phyloP scores from a whole-genome alignment of 129 eudicot species.

The Lonicera japonica region DNA sequence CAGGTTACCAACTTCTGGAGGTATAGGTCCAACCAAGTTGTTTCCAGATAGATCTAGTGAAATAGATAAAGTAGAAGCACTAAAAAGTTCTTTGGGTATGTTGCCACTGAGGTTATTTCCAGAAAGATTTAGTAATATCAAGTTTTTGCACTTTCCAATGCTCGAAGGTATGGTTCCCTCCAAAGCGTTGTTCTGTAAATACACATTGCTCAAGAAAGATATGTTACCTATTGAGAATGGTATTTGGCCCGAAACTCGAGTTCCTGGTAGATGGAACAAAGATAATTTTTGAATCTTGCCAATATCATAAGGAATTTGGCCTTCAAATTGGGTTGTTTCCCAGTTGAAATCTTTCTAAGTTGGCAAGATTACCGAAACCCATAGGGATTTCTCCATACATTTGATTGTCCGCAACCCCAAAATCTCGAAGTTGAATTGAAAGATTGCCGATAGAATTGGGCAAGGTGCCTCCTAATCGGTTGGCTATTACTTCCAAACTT shows the following conservation, averaged over 20 bases:
- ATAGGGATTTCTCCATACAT: too few relatives aligned
- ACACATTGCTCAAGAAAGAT: background rate
- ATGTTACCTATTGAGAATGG: slow-evolving; percentile 10
- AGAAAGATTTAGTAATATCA: too few relatives aligned
- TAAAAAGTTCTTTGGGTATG: too few relatives aligned
- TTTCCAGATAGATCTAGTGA: background rate
- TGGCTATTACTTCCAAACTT: background rate
- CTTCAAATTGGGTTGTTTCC: background rate
- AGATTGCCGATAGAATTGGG: slow-evolving; percentile 18
- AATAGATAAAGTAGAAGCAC: slow-evolving; percentile 4
- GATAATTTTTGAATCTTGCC: slow-evolving; percentile 5
- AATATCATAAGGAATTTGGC: slow-evolving; percentile 4
- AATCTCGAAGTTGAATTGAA: background rate
- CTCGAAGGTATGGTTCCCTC: slow-evolving; percentile 12
- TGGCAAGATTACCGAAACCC: too few relatives aligned
- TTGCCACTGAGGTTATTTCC: too few relatives aligned
- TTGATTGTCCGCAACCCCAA: background rate
- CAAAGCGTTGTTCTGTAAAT: slow-evolving; percentile 1
- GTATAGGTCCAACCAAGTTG: slow-evolving; percentile 1
- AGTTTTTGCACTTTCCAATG: too few relatives aligned
- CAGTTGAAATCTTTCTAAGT: background rate
- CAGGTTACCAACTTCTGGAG: slow-evolving; percentile 11
- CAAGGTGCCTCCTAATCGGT: slow-evolving; percentile 16
- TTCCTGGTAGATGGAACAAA: background rate
- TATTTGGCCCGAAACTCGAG: too few relatives aligned